A percentile compares a stretch with the other conserved stretches of the same genome.
phyloP scores from a whole-genome alignment of 2,329 filamentous ascomycete genomes.

The Dothistroma pini region DNA sequence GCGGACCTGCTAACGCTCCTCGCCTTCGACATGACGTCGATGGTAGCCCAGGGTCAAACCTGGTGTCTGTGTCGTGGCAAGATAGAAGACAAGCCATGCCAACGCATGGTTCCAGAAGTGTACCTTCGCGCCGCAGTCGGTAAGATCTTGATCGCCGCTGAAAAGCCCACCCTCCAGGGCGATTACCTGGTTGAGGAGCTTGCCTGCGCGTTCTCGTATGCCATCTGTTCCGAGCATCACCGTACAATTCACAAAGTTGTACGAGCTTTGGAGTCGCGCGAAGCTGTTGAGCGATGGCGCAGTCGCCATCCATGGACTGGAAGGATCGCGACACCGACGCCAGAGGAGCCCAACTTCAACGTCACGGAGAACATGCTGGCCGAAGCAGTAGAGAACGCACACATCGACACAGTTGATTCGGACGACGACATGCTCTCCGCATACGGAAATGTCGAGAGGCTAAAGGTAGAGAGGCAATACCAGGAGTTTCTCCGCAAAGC shows the following conservation, averaged over 20 bases:
- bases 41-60: slow-evolving; percentile 9
- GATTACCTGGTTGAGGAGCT: slow-evolving; percentile 11
- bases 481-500: slow-evolving; percentile 1
- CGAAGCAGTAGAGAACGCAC: not conserved
- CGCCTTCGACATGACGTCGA: slow-evolving; percentile 8
- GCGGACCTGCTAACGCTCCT: slow-evolving; percentile 9
- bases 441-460: not conserved
- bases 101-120: slow-evolving; percentile 12
- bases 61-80: slow-evolving; percentile 15
- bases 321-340: not conserved
- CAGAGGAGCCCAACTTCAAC: not conserved
- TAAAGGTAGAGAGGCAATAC: slow-evolving; percentile 5
- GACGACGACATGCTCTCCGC: slow-evolving; percentile 1
- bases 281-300: slow-evolving; percentile 12
- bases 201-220: slow-evolving; percentile 9
- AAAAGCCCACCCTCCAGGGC: slow-evolving; percentile 8
- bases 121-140: slow-evolving; percentile 10
- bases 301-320: not conserved
- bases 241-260: slow-evolving; percentile 11
- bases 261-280: slow-evolving; percentile 9
- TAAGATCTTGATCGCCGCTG: slow-evolving; percentile 10
- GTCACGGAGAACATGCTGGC: not conserved
- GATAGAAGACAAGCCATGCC: slow-evolving; percentile 5
- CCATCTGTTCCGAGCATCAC: slow-evolving; percentile 15
- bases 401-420: not conserved